Conservation (phyloP, 257 asterid genomes). For the Forsythia viridissima region DNA sequence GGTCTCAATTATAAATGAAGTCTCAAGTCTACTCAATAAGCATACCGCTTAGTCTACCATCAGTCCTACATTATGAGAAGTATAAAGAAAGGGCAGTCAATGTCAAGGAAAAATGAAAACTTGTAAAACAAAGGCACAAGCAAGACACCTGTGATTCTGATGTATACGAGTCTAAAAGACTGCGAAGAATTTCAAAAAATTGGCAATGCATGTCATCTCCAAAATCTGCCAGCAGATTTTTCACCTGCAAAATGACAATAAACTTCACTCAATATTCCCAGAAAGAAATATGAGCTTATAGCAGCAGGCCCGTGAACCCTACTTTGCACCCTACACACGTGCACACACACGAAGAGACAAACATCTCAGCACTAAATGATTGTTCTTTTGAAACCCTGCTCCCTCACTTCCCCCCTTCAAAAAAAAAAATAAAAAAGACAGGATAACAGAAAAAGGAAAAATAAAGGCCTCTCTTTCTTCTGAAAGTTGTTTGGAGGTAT, state of each 20-base stretch:
- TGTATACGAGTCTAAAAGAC: conserved; percentile 77
- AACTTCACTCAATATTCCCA: background rate
- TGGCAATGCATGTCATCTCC: conserved; percentile 98
- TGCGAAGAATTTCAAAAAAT: conserved; percentile 91
- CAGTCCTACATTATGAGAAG: conserved; percentile 13
- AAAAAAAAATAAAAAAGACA: no score
- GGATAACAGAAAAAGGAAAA: no score
- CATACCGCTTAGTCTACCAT: background rate
- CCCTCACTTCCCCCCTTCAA: background rate
- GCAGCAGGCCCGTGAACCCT: background rate
- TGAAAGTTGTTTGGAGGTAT: background rate
- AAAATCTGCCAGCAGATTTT: conserved; percentile 84
- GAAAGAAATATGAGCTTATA: background rate
- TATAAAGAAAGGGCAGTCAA: conserved; percentile 6
- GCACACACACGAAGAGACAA: background rate
- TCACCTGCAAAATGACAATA: conserved; percentile 61
- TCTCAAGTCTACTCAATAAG: conserved; percentile 4
- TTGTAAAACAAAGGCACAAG: background rate
- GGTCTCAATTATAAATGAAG: conserved; percentile 8
- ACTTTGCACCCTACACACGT: background rate
- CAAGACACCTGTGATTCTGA: conserved; percentile 76
- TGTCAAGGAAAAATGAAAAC: conserved; percentile 16
- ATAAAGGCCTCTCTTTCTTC: background rate
- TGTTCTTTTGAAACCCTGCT: background rate
- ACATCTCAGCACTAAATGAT: background rate